Evolutionary conservation across 2,329 filamentous ascomycete genomes (phyloP), one percentile per base, ranked within the genome.

Genomic region (Fusarium citri): DNA sequence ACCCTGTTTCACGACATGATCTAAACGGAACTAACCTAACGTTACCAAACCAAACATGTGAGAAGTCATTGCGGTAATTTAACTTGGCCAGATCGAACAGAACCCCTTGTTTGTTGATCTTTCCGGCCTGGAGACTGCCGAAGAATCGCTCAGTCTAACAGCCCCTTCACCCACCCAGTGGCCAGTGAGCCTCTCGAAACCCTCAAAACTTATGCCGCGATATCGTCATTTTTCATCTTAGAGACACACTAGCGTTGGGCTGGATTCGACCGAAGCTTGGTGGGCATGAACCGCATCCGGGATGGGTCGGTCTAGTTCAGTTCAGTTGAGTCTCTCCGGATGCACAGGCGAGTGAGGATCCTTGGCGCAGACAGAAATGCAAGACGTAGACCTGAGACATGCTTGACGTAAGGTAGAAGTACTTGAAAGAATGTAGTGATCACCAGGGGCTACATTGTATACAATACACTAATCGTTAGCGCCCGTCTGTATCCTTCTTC

Each of bases 161-260:
- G 31, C 41, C 63, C 54, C 42, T 51, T 65, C 60, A 20, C 54
- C 37, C 54, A 61, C 63, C 45, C 58, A 58, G 48, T 65, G 46
- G 43, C 55, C 42, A 53, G 49, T 53, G 34, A 53, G 20, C 49
- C 37, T 51, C 57, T 59, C 48, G 26, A 53, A 47, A 56, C 40
- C 43, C 64, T 64, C 61, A 64, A 62, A 59, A 64, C 22, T 49
- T 34, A 49, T 59, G 55, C 69, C 61, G 71, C 63, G 59, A 75
- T 72, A 75, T 64, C 73, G 73, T 75, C 73, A 75, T 75, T 51
- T 49, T 61, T 74, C 60, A 64, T 63, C 60, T 72, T 72, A 74
- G 73, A 68, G 58, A 55, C 54, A 54, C 53, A 62, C 67, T 75
- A 75, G 73, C 63, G 60, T 40, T 49, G 50, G 42, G 59, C 63